These are phyloP conservation scores for Sclerotinia glacialis DNA, from an alignment of 2,329 filamentous ascomycete species.

Conservation along the genomic window DNA sequence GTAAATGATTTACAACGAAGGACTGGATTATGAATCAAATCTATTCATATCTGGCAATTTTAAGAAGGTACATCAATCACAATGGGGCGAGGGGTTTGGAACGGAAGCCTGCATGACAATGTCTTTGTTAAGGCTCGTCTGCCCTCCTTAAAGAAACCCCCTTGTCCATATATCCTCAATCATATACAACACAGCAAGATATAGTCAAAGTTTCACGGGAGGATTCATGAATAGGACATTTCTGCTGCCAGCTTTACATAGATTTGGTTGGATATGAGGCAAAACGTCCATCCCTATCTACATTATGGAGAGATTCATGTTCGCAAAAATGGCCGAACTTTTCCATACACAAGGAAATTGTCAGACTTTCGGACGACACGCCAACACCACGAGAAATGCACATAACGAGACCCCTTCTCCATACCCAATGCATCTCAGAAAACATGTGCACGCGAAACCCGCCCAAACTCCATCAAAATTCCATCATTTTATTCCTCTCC, in stretches of 20 bases:
- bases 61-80: background rate
- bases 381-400: conserved; percentile 10
- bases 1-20: background rate
- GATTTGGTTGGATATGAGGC: background rate
- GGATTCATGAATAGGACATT: conserved; percentile 2
- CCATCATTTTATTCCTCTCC: conserved; percentile 21
- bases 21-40: background rate
- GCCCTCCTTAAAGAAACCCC: background rate
- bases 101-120: conserved; percentile 27
- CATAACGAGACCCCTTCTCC: conserved; percentile 16
- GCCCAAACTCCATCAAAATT: conserved; percentile 4
- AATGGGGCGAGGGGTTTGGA: background rate
- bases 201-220: background rate
- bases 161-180: conserved; percentile 1
- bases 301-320: conserved; percentile 9
- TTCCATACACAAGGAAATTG: conserved; percentile 12
- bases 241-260: background rate
- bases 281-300: conserved; percentile 16
- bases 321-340: background rate
- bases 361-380: background rate
- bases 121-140: conserved; percentile 20
- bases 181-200: background rate
- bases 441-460: conserved; percentile 15
- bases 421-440: conserved; percentile 12
- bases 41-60: background rate